Evolutionary conservation across 2,329 filamentous ascomycete genomes (phyloP), one percentile per base, ranked within the genome.

Genomic region (Aspergillus neoniger): DNA sequence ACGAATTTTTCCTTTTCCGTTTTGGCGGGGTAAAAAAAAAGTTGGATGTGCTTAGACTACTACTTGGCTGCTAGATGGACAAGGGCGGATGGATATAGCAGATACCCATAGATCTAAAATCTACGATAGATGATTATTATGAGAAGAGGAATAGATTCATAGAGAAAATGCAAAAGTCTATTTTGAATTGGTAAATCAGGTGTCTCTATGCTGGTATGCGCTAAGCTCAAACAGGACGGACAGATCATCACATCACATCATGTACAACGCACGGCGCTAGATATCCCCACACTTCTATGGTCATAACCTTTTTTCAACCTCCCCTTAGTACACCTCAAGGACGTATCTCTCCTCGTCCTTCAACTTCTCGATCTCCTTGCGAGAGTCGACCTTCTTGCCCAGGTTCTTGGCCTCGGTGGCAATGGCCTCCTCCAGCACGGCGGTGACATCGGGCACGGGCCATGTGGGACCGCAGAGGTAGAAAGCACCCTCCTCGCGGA

Each of bases 391-490:
- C 87, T 94, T 97, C 82, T 89, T 91, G 64, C 78, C 77, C 14
- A 77, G 82, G 52, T 77, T 78, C 83, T 86, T 88, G 50, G 88
- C 91, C 72, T 96, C 90, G 32, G 82, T 81, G 51, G 87, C 87
- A 68, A 98, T 92, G 21, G 94, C 94, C 83, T 99, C 95, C 84
- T 96, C 88, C 60, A 99, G 81, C 63, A 99, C 95, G 67, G 88
- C 88, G 0, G 93, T 97, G 56, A 99, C 94, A 79, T 99, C 95
- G 6, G 95, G 95, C 58, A 99, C 95, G 12, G 95, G 95, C 95
- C 95, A 99, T 1, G 95, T 99, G 30, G 95, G 95, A 48, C 95
- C 95, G 76, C 95, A 99, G 17, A 99, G 88, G 79, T 99, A 99
- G 81, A 99, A 99, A 36, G 90, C 89, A 59, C 95, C 95, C 70